Conservation (phyloP, 1,139 yeast species). For the Kluyveromyces marxianus region DNA sequence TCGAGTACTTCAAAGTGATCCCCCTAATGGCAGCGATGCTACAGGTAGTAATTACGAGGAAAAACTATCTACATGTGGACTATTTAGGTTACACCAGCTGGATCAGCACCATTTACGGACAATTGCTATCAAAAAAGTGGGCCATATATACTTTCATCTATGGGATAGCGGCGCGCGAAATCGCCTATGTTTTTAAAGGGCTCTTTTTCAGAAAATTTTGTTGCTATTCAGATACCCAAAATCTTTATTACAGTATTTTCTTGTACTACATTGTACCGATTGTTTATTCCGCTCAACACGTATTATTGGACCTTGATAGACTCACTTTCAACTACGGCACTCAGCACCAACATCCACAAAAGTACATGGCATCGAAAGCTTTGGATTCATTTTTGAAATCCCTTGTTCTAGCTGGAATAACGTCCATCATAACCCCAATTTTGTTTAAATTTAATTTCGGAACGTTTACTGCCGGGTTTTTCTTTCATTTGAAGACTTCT, state of each 20-base stretch:
- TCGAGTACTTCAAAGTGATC: too few relatives aligned
- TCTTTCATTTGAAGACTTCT: constrained; percentile 11
- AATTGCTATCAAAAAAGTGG: constrained; percentile 39
- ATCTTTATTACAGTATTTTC: background rate
- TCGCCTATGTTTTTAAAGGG: constrained; percentile 32
- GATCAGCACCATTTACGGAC: constrained; percentile 41
- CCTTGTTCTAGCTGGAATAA: constrained; percentile 11
- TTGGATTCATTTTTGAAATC: constrained; percentile 17
- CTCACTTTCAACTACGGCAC: constrained; percentile 40
- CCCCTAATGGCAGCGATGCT: constrained; percentile 26
- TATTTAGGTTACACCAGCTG: constrained; percentile 44
- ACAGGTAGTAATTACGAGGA: constrained; percentile 43
- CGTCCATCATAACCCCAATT: constrained; percentile 15
- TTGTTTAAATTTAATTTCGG: constrained; percentile 9
- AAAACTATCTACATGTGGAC: constrained; percentile 44
- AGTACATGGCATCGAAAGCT: constrained; percentile 20
- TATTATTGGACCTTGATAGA: constrained; percentile 53
- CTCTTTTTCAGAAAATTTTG: constrained; percentile 13
- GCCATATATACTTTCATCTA: constrained; percentile 29
- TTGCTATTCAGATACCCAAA: background rate
- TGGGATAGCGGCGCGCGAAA: constrained; percentile 38
- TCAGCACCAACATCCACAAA: constrained; percentile 35
- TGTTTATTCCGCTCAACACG: constrained; percentile 47
- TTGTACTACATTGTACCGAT: constrained; percentile 35
- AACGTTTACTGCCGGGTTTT: constrained; percentile 12